These are phyloP conservation scores for Corniculantispora saksenae DNA, from an alignment of 2,329 filamentous ascomycete species.

Conservation along the genomic window DNA sequence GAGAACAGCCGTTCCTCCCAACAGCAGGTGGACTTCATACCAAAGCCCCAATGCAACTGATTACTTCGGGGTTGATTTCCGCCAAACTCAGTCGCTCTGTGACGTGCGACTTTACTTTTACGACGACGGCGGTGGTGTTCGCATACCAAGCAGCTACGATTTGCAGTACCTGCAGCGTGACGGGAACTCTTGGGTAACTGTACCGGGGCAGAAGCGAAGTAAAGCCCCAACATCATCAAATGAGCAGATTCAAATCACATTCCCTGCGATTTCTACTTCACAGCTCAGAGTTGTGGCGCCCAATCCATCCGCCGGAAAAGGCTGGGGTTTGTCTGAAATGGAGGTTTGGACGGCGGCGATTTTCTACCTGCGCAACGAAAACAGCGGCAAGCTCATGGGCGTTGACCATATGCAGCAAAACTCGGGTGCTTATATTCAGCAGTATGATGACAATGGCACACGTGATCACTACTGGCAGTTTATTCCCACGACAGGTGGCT, in stretches of 20 bases:
- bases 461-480: constrained; percentile 22
- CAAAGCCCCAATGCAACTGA: constrained; percentile 34
- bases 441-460: constrained; percentile 21
- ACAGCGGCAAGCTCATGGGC: constrained; percentile 24
- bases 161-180: constrained; percentile 20
- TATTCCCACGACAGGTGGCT: constrained; percentile 15
- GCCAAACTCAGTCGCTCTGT: constrained; percentile 30
- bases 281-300: constrained; percentile 31
- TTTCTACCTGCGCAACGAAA: constrained; percentile 22
- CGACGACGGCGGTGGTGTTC: constrained; percentile 33
- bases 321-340: constrained; percentile 34
- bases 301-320: constrained; percentile 30
- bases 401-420: constrained; percentile 5
- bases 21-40: constrained; percentile 41
- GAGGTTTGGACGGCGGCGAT: constrained; percentile 33
- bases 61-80: constrained; percentile 23
- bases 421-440: constrained; percentile 16
- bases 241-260: constrained; percentile 30
- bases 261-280: constrained; percentile 28
- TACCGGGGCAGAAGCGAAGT: constrained; percentile 6
- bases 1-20: constrained; percentile 39
- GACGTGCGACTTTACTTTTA: constrained; percentile 37
- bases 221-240: constrained; percentile 26
- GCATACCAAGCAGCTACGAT: constrained; percentile 21
- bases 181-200: constrained; percentile 11